Conservation (phyloP, 192 early-diverging fungal species). For the Kickxella alabastrina region DNA sequence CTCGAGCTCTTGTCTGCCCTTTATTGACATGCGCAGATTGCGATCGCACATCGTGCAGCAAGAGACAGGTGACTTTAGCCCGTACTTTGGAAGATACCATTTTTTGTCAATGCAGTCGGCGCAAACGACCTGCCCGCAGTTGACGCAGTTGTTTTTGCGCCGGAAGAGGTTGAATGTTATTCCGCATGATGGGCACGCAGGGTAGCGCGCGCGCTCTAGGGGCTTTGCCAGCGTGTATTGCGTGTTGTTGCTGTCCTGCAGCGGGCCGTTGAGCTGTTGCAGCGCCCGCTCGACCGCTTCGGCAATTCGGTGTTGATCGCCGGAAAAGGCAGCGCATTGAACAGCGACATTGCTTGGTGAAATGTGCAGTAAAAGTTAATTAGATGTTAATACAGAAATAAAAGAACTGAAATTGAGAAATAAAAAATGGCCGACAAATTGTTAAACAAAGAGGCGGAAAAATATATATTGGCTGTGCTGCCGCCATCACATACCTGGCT, state of each 20-base stretch:
- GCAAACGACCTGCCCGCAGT: slow-evolving; percentile 47
- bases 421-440: too few relatives aligned
- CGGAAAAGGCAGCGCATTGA: slow-evolving; percentile 40
- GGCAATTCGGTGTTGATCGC: slow-evolving; percentile 21
- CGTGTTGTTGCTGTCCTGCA: slow-evolving; percentile 18
- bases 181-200: slow-evolving; percentile 45
- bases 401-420: too few relatives aligned
- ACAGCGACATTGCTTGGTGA: slow-evolving; percentile 4
- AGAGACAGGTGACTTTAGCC: slow-evolving; percentile 22
- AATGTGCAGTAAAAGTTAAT: too few relatives aligned
- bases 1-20: slow-evolving; percentile 20
- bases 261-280: slow-evolving; percentile 24
- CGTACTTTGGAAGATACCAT: slow-evolving; percentile 52
- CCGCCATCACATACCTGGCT: too few relatives aligned
- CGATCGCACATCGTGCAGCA: slow-evolving; percentile 43
- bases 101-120: slow-evolving; percentile 31
- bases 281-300: slow-evolving; percentile 18
- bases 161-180: slow-evolving; percentile 41
- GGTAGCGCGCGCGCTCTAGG: slow-evolving; percentile 27
- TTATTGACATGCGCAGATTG: slow-evolving; percentile 38
- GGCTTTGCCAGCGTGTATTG: slow-evolving; percentile 28
- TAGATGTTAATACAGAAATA: too few relatives aligned
- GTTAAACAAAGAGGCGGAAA: too few relatives aligned
- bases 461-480: too few relatives aligned
- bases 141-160: slow-evolving; percentile 43